Evolutionary conservation across 2,329 filamentous ascomycete genomes (phyloP).

Genomic region (Trematosphaeria pertusa): DNA sequence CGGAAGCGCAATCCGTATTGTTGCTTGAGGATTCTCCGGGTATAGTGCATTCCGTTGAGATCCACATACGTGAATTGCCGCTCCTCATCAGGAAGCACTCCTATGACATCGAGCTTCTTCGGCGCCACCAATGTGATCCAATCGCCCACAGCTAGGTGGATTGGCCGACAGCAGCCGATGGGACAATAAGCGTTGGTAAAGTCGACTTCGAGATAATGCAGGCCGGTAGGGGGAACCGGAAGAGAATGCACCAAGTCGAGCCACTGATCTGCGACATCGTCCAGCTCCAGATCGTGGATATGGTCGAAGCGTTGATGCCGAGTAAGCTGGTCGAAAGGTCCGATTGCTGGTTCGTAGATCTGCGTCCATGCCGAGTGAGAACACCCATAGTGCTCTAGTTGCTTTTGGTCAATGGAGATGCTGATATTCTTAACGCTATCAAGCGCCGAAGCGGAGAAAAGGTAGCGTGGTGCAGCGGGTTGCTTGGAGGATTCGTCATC

Average conservation of each 20-base stretch:
- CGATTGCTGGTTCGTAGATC: neutral
- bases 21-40: neutral
- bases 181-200: slow-evolving; percentile 1
- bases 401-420: slow-evolving; percentile 1
- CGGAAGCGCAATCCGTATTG: slow-evolving; percentile 1
- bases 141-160: neutral
- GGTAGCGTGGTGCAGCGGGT: neutral
- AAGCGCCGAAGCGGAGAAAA: neutral
- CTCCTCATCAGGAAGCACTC: neutral
- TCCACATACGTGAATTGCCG: neutral
- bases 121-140: neutral
- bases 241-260: neutral
- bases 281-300: neutral
- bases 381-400: neutral
- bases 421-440: slow-evolving; percentile 3
- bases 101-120: slow-evolving; percentile 1
- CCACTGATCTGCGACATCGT: neutral
- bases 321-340: neutral
- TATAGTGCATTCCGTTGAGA: neutral
- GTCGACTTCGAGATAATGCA: neutral
- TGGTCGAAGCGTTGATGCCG: neutral
- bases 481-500: neutral
- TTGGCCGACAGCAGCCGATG: slow-evolving; percentile 4
- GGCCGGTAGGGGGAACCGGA: neutral
- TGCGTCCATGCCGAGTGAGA: neutral